Evolutionary conservation across 345 rosid species (phyloP).

Genomic region (Rubroshorea leprosula): DNA sequence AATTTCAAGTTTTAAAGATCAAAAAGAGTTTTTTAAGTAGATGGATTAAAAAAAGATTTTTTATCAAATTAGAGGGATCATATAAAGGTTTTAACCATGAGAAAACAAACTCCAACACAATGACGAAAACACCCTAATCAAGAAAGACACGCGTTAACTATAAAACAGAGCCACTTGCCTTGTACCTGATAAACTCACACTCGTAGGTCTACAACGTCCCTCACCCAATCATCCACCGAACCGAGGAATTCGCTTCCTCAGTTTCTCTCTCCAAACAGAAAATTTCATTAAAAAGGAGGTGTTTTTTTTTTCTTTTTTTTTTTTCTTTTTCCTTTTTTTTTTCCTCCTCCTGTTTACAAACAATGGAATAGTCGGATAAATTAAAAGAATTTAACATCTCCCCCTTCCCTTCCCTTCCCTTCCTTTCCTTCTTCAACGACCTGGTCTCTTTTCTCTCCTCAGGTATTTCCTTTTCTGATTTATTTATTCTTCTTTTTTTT

Average conservation of each 20-base stretch:
- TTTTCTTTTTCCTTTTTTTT: not conserved
- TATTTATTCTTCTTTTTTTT: not conserved
- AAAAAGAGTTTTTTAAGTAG: too few relatives aligned
- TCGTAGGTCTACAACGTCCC: not conserved
- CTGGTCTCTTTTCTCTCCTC: slow-evolving; percentile 14
- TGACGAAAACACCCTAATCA: not conserved
- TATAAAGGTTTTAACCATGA: too few relatives aligned
- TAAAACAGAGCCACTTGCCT: not conserved
- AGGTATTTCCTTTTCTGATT: slow-evolving; percentile 5
- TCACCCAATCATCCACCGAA: not conserved
- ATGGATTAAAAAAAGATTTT: too few relatives aligned
- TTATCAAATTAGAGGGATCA: too few relatives aligned
- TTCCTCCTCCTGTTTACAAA: slow-evolving; percentile 6
- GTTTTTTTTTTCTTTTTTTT: too few relatives aligned
- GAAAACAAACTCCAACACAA: not conserved
- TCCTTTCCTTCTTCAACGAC: slow-evolving; percentile 15
- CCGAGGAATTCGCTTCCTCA: slow-evolving; percentile 2
- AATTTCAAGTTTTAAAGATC: too few relatives aligned
- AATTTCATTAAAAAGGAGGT: not conserved
- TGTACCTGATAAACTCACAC: not conserved
- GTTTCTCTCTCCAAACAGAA: slow-evolving; percentile 7
- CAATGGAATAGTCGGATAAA: too few relatives aligned
- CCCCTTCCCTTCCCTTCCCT: too few relatives aligned
- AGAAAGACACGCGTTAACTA: not conserved
- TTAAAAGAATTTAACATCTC: too few relatives aligned